Evolutionary conservation across 768 basidiomycete species (phyloP), one percentile per base, ranked within the genome.

Genomic region (Boletus huronensis): DNA sequence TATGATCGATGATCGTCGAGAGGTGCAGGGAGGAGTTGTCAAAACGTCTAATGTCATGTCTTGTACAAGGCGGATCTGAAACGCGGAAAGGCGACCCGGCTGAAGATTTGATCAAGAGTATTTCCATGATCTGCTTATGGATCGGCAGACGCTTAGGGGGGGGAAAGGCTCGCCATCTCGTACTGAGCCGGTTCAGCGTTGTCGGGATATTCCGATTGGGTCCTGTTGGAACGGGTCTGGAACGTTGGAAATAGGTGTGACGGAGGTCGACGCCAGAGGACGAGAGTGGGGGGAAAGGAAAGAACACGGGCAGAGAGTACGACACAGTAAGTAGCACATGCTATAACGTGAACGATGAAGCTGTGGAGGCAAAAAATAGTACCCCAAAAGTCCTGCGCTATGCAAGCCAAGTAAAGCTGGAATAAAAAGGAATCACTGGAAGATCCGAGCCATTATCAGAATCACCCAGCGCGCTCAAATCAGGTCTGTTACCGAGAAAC

Each of bases 401-500:
- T 11, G 32, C 21, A 34, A 32, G 21, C 46, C 1, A 46, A 21
- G 29, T 46, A 31, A 46, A 21, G 44, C 28, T 51, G 21, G 32
- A 5, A 50, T 50, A 44, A 58, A 52, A 40, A 58, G 50, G 61
- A 41, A 8, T 42, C 41, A 19, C 26, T 25, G 34, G 17, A 48
- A 48, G 56, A 62, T 65, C 64, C 61, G 55, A 53, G 14, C 49
- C 25, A 49, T 40, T 38, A 45, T 23, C 29, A 36, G 43, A 14
- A n/a, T 19, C 5, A 35, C 43, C 38, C 44, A 31, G n/a, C 32
- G 53, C 31, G 19, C 16, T 46, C 55, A 21, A 35, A 40, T 48
- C 35, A 32, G 41, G 45, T 21, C 38, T 59, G 53, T 46, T n/a
- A 16, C 60, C 56, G 53, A 58, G 54, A 17, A 59, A 65, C 64